These are phyloP conservation scores for Hygrophorus pudorinus DNA, from an alignment of 768 basidiomycete genomes.

Conservation along the genomic window DNA sequence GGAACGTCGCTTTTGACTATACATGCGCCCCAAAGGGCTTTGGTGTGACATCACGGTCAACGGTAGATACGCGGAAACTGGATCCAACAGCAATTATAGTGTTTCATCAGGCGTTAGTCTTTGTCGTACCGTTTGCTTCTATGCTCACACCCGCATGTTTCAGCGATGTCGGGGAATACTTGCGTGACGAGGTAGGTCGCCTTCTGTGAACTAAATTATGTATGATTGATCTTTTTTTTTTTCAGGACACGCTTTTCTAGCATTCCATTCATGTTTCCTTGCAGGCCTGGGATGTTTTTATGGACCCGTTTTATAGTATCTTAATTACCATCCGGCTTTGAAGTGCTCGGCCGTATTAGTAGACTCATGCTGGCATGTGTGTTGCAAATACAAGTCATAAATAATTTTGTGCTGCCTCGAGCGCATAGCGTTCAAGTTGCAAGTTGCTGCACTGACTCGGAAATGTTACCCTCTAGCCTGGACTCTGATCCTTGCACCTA, in stretches of 20 bases:
- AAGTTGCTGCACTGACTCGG: neutral
- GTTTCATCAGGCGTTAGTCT: slow-evolving; percentile 85
- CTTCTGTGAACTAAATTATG: neutral
- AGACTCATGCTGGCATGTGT: slow-evolving; percentile 3
- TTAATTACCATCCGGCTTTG: slow-evolving; percentile 22
- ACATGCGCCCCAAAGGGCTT: slow-evolving; percentile 59
- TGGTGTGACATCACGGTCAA: slow-evolving; percentile 93
- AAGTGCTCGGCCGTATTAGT: slow-evolving; percentile 34
- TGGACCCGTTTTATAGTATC: slow-evolving; percentile 11
- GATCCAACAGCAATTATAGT: slow-evolving; percentile 97
- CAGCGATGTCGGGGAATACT: slow-evolving; percentile 96
- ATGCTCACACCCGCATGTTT: slow-evolving; percentile 6
- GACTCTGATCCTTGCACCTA: slow-evolving; percentile 26
- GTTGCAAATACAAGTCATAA: neutral
- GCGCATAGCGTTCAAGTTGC: no score
- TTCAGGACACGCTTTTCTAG: slow-evolving; percentile 71
- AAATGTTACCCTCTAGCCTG: slow-evolving; percentile 5
- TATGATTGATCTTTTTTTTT: slow-evolving; percentile 10
- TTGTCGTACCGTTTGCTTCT: slow-evolving; percentile 3
- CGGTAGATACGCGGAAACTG: slow-evolving; percentile 90
- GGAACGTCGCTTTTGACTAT: neutral
- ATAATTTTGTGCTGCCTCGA: neutral
- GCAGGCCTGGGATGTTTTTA: slow-evolving; percentile 8
- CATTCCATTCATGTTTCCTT: slow-evolving; percentile 3
- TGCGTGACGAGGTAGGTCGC: slow-evolving; percentile 79